phyloP scores from a whole-genome alignment of 768 basidiomycete species.

The Lentinula guzmanii region DNA sequence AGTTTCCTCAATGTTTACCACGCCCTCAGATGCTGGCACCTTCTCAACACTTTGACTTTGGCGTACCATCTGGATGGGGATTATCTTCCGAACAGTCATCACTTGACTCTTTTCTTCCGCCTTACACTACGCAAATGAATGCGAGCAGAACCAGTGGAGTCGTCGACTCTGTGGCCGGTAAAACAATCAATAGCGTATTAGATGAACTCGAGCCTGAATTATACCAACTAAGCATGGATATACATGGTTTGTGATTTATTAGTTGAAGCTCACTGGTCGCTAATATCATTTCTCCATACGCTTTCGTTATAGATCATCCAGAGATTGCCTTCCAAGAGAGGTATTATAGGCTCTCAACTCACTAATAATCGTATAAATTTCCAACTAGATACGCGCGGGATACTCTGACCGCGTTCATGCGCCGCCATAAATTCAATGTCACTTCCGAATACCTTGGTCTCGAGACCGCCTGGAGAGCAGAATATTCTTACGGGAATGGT shows the following conservation, averaged over 20 bases:
- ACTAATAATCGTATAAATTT: slow-evolving; percentile 6
- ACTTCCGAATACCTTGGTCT: slow-evolving; percentile 67
- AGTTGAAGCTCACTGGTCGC: not conserved
- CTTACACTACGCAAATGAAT: not conserved
- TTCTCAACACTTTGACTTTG: slow-evolving; percentile 38
- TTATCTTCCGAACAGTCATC: slow-evolving; percentile 14
- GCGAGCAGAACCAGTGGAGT: not conserved
- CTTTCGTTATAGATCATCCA: slow-evolving; percentile 44
- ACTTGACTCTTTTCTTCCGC: slow-evolving; percentile 2
- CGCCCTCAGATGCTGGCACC: slow-evolving; percentile 28
- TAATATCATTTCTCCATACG: slow-evolving; percentile 6
- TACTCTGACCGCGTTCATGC: slow-evolving; percentile 61
- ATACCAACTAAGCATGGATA: slow-evolving; percentile 59
- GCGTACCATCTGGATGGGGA: slow-evolving; percentile 21
- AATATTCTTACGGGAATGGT: slow-evolving; percentile 51
- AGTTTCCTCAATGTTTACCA: not conserved
- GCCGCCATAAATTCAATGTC: slow-evolving; percentile 60
- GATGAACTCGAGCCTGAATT: slow-evolving; percentile 47
- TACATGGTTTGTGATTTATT: slow-evolving; percentile 51
- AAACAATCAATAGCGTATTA: slow-evolving; percentile 48
- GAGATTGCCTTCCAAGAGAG: slow-evolving; percentile 62
- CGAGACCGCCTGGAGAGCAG: slow-evolving; percentile 74
- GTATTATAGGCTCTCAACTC: slow-evolving; percentile 16
- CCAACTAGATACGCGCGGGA: slow-evolving; percentile 64
- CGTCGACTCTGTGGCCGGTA: slow-evolving; percentile 8